Conservation (phyloP, 176 grass and related monocot species). For the Lolium perenne region DNA sequence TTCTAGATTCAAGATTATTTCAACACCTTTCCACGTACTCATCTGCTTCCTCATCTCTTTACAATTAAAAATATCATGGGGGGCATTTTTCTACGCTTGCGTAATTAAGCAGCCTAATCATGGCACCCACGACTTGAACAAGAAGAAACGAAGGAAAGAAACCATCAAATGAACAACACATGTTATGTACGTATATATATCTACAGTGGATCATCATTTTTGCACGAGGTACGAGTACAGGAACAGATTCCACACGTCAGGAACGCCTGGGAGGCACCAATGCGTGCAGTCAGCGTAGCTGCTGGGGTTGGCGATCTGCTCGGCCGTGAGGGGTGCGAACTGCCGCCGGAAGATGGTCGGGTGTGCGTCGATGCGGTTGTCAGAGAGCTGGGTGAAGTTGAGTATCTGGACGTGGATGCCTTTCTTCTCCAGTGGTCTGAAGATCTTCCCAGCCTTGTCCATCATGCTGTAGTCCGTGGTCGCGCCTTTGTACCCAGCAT, state of each 20-base stretch:
- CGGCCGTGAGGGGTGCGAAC: constrained; percentile 42
- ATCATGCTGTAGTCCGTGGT: constrained; percentile 70
- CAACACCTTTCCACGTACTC: neutral
- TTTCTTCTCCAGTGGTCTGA: constrained; percentile 45
- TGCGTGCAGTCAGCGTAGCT: constrained; percentile 77
- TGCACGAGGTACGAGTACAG: constrained; percentile 55
- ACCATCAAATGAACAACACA: neutral
- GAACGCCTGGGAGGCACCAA: constrained; percentile 81
- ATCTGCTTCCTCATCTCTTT: constrained; percentile 4
- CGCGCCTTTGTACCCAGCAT: constrained; percentile 38
- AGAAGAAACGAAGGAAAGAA: neutral
- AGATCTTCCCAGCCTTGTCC: constrained; percentile 40
- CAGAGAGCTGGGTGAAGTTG: constrained; percentile 74
- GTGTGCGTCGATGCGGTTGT: constrained; percentile 75
- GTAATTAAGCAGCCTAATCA: constrained; percentile 35
- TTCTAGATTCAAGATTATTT: no score
- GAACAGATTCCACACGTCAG: constrained; percentile 83
- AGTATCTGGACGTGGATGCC: constrained; percentile 67
- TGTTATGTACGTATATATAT: neutral
- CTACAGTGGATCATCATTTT: constrained; percentile 12
- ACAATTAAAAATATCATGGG: constrained; percentile 17
- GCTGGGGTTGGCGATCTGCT: constrained; percentile 54
- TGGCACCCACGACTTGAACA: neutral
- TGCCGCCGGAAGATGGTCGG: constrained; percentile 59
- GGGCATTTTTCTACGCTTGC: constrained; percentile 11